These are phyloP conservation scores for Cladosporium sp. DNA, from an alignment of 2,329 filamentous ascomycete genomes.

Conservation along the genomic window DNA sequence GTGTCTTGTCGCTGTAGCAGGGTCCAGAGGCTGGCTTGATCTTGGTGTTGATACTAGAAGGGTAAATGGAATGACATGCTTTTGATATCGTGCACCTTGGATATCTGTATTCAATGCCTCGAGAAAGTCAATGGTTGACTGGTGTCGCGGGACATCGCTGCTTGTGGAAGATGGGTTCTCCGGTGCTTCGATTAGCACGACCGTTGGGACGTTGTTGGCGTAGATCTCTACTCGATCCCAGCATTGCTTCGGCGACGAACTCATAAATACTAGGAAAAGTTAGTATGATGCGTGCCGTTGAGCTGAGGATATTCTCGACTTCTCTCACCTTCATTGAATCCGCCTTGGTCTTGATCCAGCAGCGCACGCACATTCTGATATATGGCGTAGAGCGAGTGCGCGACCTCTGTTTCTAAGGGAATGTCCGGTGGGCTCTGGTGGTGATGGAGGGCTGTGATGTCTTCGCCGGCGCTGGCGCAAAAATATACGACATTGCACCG, in stretches of 20 bases:
- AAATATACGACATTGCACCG: conserved; percentile 30
- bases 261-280: conserved; percentile 26
- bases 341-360: conserved; percentile 30
- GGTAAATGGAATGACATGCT: conserved; percentile 28
- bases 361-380: conserved; percentile 27
- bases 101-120: conserved; percentile 22
- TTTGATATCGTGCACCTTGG: conserved; percentile 23
- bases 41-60: conserved; percentile 5
- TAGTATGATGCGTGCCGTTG: conserved; percentile 2
- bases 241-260: conserved; percentile 24
- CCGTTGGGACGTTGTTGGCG: conserved; percentile 21
- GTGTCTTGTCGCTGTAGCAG: conserved; percentile 45
- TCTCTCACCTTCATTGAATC: conserved; percentile 28
- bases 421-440: conserved; percentile 15
- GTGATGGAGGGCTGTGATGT: conserved; percentile 24
- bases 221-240: conserved; percentile 23
- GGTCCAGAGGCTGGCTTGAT: conserved; percentile 8
- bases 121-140: conserved; percentile 18
- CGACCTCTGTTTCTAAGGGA: conserved; percentile 2
- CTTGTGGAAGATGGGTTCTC: conserved; percentile 6
- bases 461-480: conserved; percentile 22
- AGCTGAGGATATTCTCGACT: background rate
- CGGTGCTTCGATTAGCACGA: conserved; percentile 26
- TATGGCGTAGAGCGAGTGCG: conserved; percentile 17
- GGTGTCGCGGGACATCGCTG: conserved; percentile 2